Evolutionary conservation across 306 rosid species (phyloP).

Genomic region (Cicer pinnatifidum): DNA sequence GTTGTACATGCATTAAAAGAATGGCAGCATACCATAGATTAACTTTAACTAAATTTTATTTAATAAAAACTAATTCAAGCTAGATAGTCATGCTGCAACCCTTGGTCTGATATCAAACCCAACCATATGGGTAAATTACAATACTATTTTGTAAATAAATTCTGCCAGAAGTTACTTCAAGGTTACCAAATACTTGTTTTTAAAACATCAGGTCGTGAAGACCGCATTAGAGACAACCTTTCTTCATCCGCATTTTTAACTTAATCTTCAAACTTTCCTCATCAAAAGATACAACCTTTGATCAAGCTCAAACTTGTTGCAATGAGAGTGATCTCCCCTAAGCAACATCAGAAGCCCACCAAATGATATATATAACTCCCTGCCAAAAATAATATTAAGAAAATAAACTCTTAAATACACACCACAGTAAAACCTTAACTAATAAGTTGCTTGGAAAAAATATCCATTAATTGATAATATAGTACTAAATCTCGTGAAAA

Average conservation of each 20-base stretch:
- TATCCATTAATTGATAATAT: not conserved
- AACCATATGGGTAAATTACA: not conserved
- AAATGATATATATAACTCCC: conserved; percentile 83
- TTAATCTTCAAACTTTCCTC: conserved; percentile 74
- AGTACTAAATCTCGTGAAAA: conserved; percentile 1
- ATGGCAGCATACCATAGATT: not conserved
- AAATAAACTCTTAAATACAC: not conserved
- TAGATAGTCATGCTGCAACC: not conserved
- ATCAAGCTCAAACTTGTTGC: conserved; percentile 78
- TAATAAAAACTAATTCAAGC: conserved; percentile 16
- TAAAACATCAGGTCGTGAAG: not conserved
- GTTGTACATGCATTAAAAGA: not conserved
- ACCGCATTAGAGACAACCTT: not conserved
- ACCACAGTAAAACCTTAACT: conserved; percentile 2
- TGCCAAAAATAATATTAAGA: conserved; percentile 32
- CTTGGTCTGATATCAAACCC: not conserved
- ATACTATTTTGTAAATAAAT: too few species aligned
- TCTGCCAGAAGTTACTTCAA: too few species aligned
- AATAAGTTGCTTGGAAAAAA: conserved; percentile 31
- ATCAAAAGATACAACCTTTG: conserved; percentile 70
- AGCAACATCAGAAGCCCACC: conserved; percentile 95
- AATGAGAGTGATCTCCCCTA: conserved; percentile 71
- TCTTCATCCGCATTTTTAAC: conserved; percentile 45
- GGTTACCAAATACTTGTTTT: too few species aligned
- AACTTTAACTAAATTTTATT: not conserved